A percentile compares a stretch with the other conserved stretches of the same genome.
phyloP scores from a whole-genome alignment of 805 yeast species.

The Wickerhamiella vanderwaltii region DNA sequence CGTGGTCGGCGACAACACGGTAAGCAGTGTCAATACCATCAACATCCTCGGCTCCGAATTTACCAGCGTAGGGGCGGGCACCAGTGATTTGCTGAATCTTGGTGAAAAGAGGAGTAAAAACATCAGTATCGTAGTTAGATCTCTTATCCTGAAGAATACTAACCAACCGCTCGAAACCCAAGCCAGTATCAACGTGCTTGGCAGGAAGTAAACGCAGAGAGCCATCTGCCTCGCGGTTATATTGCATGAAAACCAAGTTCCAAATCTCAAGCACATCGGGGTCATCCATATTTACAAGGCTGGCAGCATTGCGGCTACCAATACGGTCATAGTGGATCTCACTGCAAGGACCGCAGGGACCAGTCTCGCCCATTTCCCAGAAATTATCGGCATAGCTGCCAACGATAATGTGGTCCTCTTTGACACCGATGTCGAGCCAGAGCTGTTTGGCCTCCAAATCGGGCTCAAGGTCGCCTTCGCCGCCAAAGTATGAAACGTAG shows the following conservation, averaged over 20 bases:
- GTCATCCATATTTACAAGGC: constrained; percentile 88
- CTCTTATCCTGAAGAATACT: constrained; percentile 81
- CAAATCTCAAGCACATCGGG: constrained; percentile 96
- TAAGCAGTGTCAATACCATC: constrained; percentile 98
- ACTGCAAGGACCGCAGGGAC: constrained; percentile 99
- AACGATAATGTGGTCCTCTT: constrained; percentile 84
- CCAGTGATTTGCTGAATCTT: constrained; percentile 88
- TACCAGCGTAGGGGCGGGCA: constrained; percentile 81
- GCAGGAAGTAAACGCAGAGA: constrained; percentile 76
- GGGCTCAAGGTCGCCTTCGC: constrained; percentile 74
- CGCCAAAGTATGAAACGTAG: constrained; percentile 94
- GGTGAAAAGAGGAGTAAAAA: constrained; percentile 76
- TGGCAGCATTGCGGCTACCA: constrained; percentile 93
- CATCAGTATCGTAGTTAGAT: constrained; percentile 96
- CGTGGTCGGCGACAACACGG: constrained; percentile 97
- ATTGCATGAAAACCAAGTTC: constrained; percentile 96
- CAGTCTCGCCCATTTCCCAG: constrained; percentile 99
- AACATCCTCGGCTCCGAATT: constrained; percentile 79
- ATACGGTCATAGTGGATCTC: constrained; percentile 96
- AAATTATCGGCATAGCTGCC: constrained; percentile 87
- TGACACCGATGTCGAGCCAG: constrained; percentile 82
- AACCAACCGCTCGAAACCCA: constrained; percentile 97
- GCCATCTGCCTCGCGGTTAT: constrained; percentile 83
- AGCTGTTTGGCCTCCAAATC: constrained; percentile 84
- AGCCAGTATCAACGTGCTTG: constrained; percentile 94